A percentile compares a stretch with the other conserved stretches of the same genome.
These are phyloP conservation scores for Penicillium sp. DNA, from an alignment of 2,329 filamentous ascomycete genomes.

Conservation along the genomic window DNA sequence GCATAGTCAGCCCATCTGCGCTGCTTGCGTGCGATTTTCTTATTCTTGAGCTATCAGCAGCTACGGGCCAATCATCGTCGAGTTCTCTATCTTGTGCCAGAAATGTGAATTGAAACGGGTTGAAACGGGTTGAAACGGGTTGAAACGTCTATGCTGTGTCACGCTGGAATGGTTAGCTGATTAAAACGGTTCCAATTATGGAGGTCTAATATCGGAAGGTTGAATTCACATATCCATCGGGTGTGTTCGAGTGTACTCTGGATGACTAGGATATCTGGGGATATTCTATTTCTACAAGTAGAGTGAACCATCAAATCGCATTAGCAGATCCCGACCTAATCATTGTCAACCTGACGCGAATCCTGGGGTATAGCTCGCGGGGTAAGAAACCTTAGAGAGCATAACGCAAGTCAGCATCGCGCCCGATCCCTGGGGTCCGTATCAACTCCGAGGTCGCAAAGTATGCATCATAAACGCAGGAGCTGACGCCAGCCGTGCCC, in stretches of 20 bases:
- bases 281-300: background rate
- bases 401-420: background rate
- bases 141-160: background rate
- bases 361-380: slow-evolving; percentile 6
- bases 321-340: background rate
- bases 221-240: background rate
- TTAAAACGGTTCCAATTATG: background rate
- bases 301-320: background rate
- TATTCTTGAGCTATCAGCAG: slow-evolving; percentile 2
- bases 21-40: slow-evolving; percentile 5
- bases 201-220: background rate
- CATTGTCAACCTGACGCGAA: background rate
- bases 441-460: background rate
- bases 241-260: background rate
- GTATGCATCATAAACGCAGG: background rate
- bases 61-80: background rate
- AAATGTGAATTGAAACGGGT: background rate
- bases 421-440: background rate
- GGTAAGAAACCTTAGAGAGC: background rate
- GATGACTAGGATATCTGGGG: background rate
- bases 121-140: slow-evolving; percentile 7
- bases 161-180: background rate
- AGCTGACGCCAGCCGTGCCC: background rate
- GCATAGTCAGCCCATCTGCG: slow-evolving; percentile 7
- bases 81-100: slow-evolving; percentile 1